Percentiles rank a stretch among this genome's conserved stretches.
Conservation (phyloP, 257 asterid species). For the Solanum appendiculatum region DNA sequence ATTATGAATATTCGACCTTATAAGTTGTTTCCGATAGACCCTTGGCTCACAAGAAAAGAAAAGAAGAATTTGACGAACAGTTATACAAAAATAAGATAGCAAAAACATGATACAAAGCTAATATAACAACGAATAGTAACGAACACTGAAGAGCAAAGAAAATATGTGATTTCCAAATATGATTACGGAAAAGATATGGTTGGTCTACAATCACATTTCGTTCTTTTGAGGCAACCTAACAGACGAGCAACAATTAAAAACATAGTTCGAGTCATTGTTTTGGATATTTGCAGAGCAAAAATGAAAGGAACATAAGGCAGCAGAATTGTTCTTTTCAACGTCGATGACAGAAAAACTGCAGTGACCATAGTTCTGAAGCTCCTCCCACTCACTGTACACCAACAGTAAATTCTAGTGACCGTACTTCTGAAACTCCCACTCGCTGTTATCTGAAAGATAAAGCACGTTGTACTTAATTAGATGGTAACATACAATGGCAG, state of each 20-base stretch:
- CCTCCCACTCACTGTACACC: not conserved
- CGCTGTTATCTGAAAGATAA: slow-evolving; percentile 69
- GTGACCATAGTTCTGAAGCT: not conserved
- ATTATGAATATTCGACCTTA: not conserved
- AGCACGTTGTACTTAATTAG: not conserved
- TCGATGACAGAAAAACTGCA: not conserved
- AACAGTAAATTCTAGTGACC: slow-evolving; percentile 52
- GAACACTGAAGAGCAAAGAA: not conserved
- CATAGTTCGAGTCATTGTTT: not conserved
- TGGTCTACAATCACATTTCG: not conserved
- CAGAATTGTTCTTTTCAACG: not conserved
- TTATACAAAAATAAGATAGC: no score
- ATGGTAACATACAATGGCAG: not conserved
- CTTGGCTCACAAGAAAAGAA: no score
- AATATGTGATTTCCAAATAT: not conserved
- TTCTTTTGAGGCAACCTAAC: not conserved
- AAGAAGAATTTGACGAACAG: no score
- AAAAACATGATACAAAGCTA: no score
- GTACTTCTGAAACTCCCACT: slow-evolving; percentile 98
- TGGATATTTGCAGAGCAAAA: not conserved
- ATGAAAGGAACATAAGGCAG: not conserved
- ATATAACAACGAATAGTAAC: not conserved
- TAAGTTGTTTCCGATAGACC: no score
- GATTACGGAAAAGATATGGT: not conserved
- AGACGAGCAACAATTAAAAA: not conserved